phyloP scores from a whole-genome alignment of 1,139 yeast genomes.

The Scheffersomyces illinoinensis region DNA sequence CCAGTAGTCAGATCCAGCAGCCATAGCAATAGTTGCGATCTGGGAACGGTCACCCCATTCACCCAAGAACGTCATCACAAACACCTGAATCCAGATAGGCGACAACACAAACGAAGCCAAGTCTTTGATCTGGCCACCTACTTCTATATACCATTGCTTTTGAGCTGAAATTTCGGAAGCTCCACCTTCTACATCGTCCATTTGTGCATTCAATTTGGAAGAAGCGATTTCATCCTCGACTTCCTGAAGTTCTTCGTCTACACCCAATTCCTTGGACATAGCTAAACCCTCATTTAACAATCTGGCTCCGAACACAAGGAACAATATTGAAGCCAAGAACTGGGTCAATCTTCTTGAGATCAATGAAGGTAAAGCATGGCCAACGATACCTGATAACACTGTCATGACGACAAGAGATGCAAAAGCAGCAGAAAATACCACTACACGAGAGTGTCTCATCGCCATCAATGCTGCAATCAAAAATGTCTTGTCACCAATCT shows the following conservation, averaged over 20 bases:
- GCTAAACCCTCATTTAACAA: conserved; percentile 77
- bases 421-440: conserved; percentile 87
- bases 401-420: conserved; percentile 91
- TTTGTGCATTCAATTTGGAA: conserved; percentile 51
- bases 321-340: conserved; percentile 75
- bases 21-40: conserved; percentile 97
- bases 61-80: conserved; percentile 93
- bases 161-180: conserved; percentile 10
- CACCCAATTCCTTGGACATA: conserved; percentile 82
- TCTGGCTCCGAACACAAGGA: conserved; percentile 79
- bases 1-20: conserved; percentile 95
- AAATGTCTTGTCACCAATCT: conserved; percentile 96
- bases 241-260: conserved; percentile 93
- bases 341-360: conserved; percentile 81
- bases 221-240: conserved; percentile 91
- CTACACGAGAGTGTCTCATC: conserved; percentile 81
- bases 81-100: conserved; percentile 93
- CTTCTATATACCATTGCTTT: conserved; percentile 26
- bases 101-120: conserved; percentile 68
- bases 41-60: conserved; percentile 99
- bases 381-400: conserved; percentile 82
- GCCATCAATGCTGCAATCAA: conserved; percentile 97
- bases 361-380: conserved; percentile 85
- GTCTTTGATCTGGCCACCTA: conserved; percentile 41
- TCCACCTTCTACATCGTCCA: conserved; percentile 63